phyloP scores from a whole-genome alignment of 208 protist species.

The Trypanosoma lewisi region DNA sequence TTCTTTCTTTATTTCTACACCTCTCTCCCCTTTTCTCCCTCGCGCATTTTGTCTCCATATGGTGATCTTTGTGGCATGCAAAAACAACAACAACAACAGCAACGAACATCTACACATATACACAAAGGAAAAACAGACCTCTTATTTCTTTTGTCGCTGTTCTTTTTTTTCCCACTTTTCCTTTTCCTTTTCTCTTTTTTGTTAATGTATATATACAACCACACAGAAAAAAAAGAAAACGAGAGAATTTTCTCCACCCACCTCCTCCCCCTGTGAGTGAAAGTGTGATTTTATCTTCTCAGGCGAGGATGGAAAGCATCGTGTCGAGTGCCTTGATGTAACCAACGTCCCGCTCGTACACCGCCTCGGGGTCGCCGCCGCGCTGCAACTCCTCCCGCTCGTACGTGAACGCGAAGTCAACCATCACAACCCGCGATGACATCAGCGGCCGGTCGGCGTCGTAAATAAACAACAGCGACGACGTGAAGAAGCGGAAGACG shows the following conservation, averaged over 20 bases:
- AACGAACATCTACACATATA: too few relatives aligned
- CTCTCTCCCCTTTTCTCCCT: conserved; percentile 8
- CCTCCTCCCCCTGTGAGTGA: not conserved
- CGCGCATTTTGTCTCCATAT: conserved; percentile 5
- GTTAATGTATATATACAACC: too few relatives aligned
- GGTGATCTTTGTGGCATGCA: too few relatives aligned
- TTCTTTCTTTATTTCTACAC: conserved; percentile 20
- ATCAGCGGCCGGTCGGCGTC: conserved; percentile 59
- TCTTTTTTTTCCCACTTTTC: too few relatives aligned
- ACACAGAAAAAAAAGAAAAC: too few relatives aligned
- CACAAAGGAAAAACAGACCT: too few relatives aligned
- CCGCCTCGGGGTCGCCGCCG: conserved; percentile 57
- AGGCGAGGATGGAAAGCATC: conserved; percentile 55
- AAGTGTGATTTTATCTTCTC: not conserved
- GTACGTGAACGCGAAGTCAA: conserved; percentile 90
- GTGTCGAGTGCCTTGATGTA: conserved; percentile 80
- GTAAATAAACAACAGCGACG: conserved; percentile 86
- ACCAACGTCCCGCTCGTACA: conserved; percentile 59
- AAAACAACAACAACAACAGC: too few relatives aligned
- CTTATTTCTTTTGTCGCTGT: too few relatives aligned
- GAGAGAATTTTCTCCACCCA: conserved; percentile 3
- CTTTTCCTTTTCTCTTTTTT: too few relatives aligned
- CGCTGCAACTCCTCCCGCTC: conserved; percentile 59
- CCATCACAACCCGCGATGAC: conserved; percentile 80
- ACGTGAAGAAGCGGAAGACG: conserved; percentile 83